Evolutionary conservation across 495 filamentous ascomycete species (phyloP).

Genomic region (Hypoxylon rickii): DNA sequence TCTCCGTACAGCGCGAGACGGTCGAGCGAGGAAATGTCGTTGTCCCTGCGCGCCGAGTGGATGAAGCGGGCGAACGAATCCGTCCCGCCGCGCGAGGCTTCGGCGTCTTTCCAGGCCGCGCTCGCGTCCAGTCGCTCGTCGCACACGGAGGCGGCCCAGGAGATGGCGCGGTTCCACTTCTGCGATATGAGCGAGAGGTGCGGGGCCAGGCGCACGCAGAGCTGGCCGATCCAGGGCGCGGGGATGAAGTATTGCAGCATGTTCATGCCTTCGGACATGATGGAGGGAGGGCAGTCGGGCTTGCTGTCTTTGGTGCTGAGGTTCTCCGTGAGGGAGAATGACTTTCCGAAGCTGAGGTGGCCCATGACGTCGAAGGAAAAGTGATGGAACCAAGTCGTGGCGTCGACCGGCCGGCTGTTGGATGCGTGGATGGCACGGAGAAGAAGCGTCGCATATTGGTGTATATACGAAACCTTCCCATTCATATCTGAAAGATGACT

Average conservation of each 20-base stretch:
- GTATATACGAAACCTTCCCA: not conserved
- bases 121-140: not conserved
- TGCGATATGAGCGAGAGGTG: not conserved
- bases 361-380: conserved; percentile 60
- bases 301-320: not conserved
- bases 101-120: not conserved
- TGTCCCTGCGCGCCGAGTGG: not conserved
- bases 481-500: not conserved
- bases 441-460: not conserved
- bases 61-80: conserved; percentile 9
- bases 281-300: not conserved
- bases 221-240: not conserved
- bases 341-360: conserved; percentile 53
- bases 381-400: conserved; percentile 51
- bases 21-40: conserved; percentile 16
- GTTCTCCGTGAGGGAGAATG: conserved; percentile 36
- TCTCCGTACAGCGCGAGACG: conserved; percentile 39
- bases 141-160: conserved; percentile 4
- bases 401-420: conserved; percentile 38
- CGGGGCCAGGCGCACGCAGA: not conserved
- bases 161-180: not conserved
- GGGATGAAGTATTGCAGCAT: conserved; percentile 6
- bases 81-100: not conserved
- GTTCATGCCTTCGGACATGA: conserved; percentile 1
- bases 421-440: not conserved